Base-by-base conservation (phyloP, 805 yeast genomes). In the Suhomyces faveliae region DNA sequence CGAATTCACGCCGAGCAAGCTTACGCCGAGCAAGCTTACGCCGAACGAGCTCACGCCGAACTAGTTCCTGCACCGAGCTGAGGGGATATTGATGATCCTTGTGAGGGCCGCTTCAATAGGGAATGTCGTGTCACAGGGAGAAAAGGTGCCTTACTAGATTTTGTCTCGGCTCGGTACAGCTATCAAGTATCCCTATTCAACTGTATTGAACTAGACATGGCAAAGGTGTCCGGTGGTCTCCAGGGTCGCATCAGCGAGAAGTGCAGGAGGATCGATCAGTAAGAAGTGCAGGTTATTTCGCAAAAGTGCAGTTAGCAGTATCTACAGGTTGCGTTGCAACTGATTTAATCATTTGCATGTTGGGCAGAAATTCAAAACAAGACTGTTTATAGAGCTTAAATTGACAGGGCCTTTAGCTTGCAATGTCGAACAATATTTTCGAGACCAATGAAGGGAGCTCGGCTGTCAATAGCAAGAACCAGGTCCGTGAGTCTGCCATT, bases 371-470 rank as follows among this genome's bases (percentile, higher is more conserved):
- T 7, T 40, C 19, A 12, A 40, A 40, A 41, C 17, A 27, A 10
- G 13, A 24, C 17, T 41, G 25, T 30, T 29, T 42, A 38, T 33
- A 43, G 8, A 22, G 29, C 23, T 44, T 30, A 35, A 21, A 19
- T 33, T 9, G 37, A 7, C 12, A 7, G 37, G 37, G 21, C 21
- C 37, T 20, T 4, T 15, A 33, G 19, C 9, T 20, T 17, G 15
- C 17, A 40, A 60, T 60, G 64, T 55, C 63, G 7, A 39, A 57
- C 39, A 60, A 60, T 46, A 48, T 59, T 33, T 60, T 60, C 46
- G 64, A 58, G 41, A 55, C 53, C 12, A 41, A 48, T 8, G 57
- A 53, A 21, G 57, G 55, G 4, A 39, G 24, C 13, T 30, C 25
- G 9, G 50, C 21, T 29, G 40, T 29, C 23, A 39, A 17, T 29